These are phyloP conservation scores for Sporothrix dimorphospora DNA, from an alignment of 2,329 filamentous ascomycete species.

Conservation along the genomic window DNA sequence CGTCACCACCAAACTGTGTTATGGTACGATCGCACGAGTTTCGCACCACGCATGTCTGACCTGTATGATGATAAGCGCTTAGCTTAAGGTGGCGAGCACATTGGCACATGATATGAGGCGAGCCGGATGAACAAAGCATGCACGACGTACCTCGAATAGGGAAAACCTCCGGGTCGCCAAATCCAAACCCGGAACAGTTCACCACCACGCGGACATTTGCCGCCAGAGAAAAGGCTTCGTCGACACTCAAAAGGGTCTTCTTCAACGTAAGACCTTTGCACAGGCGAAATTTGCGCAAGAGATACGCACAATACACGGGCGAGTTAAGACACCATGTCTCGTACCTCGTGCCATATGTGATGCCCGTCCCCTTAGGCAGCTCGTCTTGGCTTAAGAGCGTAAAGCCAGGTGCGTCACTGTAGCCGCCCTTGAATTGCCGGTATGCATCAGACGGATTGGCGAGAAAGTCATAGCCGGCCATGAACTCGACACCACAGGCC, in stretches of 20 bases:
- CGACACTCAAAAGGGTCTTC: conserved; percentile 41
- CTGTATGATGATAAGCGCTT: conserved; percentile 28
- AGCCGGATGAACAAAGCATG: background rate
- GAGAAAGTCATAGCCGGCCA: conserved; percentile 55
- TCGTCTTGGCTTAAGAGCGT: conserved; percentile 43
- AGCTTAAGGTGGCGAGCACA: too few relatives aligned
- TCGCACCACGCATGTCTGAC: conserved; percentile 34
- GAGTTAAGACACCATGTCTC: conserved; percentile 57
- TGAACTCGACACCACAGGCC: conserved; percentile 50
- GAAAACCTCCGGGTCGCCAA: conserved; percentile 44
- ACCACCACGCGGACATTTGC: conserved; percentile 42
- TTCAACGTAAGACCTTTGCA: conserved; percentile 42
- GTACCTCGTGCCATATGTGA: conserved; percentile 51
- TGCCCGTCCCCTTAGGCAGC: conserved; percentile 45
- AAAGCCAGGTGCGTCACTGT: conserved; percentile 41
- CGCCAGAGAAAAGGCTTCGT: conserved; percentile 45
- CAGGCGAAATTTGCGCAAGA: conserved; percentile 46
- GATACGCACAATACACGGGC: conserved; percentile 54
- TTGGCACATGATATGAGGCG: background rate
- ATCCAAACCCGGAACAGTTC: conserved; percentile 50
- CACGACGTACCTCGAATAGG: conserved; percentile 40
- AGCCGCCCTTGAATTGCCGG: conserved; percentile 14
- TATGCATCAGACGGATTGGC: conserved; percentile 50
- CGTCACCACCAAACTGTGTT: conserved; percentile 64
- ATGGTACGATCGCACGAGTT: conserved; percentile 41